Percentiles rank a stretch among this genome's conserved stretches.
Conservation (phyloP, 2,329 filamentous ascomycete species). For the Davidsoniella neocaledoniae region DNA sequence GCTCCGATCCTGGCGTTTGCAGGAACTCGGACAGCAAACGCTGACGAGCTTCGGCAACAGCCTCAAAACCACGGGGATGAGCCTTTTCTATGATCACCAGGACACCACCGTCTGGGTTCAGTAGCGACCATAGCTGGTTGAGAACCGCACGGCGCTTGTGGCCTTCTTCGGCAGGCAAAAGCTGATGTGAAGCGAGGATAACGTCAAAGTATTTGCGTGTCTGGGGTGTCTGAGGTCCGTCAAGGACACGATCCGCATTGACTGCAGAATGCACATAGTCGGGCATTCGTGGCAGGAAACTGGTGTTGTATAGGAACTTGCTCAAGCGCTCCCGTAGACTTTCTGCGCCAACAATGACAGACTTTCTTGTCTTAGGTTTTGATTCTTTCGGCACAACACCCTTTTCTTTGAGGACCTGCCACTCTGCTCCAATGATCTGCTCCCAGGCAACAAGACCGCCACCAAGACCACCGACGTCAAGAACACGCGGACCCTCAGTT, state of each 20-base stretch:
- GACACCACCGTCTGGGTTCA: constrained; percentile 71
- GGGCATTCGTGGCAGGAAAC: constrained; percentile 79
- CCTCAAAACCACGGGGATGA: constrained; percentile 79
- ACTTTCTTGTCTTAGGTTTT: constrained; percentile 51
- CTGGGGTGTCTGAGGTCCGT: constrained; percentile 36
- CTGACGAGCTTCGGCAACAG: constrained; percentile 68
- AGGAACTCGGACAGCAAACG: constrained; percentile 64
- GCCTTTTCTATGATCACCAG: constrained; percentile 84
- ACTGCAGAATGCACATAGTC: constrained; percentile 58
- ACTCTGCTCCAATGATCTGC: constrained; percentile 65
- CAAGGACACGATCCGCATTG: constrained; percentile 39
- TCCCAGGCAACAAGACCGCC: constrained; percentile 61
- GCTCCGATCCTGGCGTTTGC: constrained; percentile 26
- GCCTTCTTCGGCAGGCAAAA: constrained; percentile 61
- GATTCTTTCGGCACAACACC: constrained; percentile 20
- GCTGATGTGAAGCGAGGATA: constrained; percentile 71
- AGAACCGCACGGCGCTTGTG: constrained; percentile 63
- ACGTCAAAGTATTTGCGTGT: constrained; percentile 71
- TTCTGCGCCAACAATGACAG: constrained; percentile 64
- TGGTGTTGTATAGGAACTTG: constrained; percentile 68
- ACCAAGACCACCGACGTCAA: constrained; percentile 61
- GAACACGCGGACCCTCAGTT: constrained; percentile 40
- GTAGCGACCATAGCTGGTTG: constrained; percentile 75
- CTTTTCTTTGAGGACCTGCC: constrained; percentile 47
- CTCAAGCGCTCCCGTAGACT: constrained; percentile 60